Base-by-base conservation (phyloP, 1,284 basidiomycete genomes). In the Jaminaea rosea region DNA sequence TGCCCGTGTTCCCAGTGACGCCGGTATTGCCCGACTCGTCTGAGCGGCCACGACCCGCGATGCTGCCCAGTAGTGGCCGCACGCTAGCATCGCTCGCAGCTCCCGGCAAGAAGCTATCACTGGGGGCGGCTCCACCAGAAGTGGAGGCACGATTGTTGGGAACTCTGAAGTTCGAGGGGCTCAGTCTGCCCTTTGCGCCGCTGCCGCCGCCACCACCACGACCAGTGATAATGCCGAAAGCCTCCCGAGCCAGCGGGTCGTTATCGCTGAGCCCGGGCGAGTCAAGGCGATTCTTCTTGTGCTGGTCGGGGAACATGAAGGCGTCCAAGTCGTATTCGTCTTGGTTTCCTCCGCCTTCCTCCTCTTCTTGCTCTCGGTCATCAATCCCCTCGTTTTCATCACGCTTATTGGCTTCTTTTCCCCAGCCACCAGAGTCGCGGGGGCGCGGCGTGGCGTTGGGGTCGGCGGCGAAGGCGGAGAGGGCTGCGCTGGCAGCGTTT, bases 101-200 rank as follows among this genome's bases (percentile, higher is more conserved):
- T 5, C 41, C 34, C 13, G 47, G 37, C 47, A 44, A 24, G 21
- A 49, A 49, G n/a, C n/a, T 49, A 10, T 49, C 47, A 37, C 47
- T 49, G 3, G 37, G 21, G 27, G 23, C 29, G 9, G 15, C 29
- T 8, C 29, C 29, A 15, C 29, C n/a, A n/a, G n/a, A n/a, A n/a
- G n/a, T n/a, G n/a, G n/a, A n/a, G n/a, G n/a, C n/a, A n/a, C n/a
- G n/a, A n/a, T n/a, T n/a, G n/a, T n/a, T n/a, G n/a, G n/a, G n/a
- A n/a, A n/a, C n/a, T n/a, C n/a, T n/a, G n/a, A n/a, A n/a, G n/a
- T n/a, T n/a, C n/a, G n/a, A n/a, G n/a, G n/a, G n/a, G n/a, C n/a
- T n/a, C n/a, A n/a, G n/a, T n/a, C n/a, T n/a, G n/a, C n/a, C n/a
- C n/a, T n/a, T n/a, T n/a, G n/a, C n/a, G n/a, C n/a, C n/a, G n/a